A percentile compares a stretch with the other conserved stretches of the same genome.
These are phyloP conservation scores for Ogataea hybrid DNA, from an alignment of 1,139 yeast genomes.

Conservation along the genomic window DNA sequence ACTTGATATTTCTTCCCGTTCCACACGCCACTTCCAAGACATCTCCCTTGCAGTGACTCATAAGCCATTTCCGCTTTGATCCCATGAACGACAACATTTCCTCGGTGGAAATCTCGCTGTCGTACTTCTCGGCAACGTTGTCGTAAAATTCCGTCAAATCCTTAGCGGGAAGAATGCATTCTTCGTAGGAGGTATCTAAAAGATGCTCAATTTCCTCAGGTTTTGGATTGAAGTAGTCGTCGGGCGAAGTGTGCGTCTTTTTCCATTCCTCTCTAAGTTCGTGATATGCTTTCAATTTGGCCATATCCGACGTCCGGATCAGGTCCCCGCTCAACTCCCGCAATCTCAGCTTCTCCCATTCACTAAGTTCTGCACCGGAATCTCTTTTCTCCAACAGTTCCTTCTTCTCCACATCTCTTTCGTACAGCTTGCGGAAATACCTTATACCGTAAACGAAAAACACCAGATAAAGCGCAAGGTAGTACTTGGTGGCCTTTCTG, in stretches of 20 bases:
- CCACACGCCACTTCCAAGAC: slow-evolving; percentile 95
- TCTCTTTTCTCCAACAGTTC: slow-evolving; percentile 41
- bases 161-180: slow-evolving; percentile 55
- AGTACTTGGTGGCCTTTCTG: slow-evolving; percentile 49
- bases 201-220: slow-evolving; percentile 44
- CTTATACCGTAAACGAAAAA: slow-evolving; percentile 59
- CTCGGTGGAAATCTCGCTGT: slow-evolving; percentile 80
- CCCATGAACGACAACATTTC: slow-evolving; percentile 83
- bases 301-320: slow-evolving; percentile 41
- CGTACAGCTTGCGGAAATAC: slow-evolving; percentile 65
- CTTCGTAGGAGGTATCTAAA: slow-evolving; percentile 23
- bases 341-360: slow-evolving; percentile 61
- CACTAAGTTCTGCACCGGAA: slow-evolving; percentile 46
- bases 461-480: slow-evolving; percentile 55
- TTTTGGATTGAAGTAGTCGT: slow-evolving; percentile 29
- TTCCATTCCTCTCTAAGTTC: slow-evolving; percentile 51
- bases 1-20: slow-evolving; percentile 88
- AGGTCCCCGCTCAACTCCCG: slow-evolving; percentile 49
- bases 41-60: slow-evolving; percentile 79
- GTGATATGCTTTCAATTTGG: slow-evolving; percentile 43
- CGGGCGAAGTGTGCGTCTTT: slow-evolving; percentile 26
- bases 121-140: slow-evolving; percentile 75
- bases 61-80: slow-evolving; percentile 76
- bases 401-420: slow-evolving; percentile 62
- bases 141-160: slow-evolving; percentile 88